Evolutionary conservation across 2,329 filamentous ascomycete species (phyloP).

Genomic region (Pseudogymnoascus sp.): DNA sequence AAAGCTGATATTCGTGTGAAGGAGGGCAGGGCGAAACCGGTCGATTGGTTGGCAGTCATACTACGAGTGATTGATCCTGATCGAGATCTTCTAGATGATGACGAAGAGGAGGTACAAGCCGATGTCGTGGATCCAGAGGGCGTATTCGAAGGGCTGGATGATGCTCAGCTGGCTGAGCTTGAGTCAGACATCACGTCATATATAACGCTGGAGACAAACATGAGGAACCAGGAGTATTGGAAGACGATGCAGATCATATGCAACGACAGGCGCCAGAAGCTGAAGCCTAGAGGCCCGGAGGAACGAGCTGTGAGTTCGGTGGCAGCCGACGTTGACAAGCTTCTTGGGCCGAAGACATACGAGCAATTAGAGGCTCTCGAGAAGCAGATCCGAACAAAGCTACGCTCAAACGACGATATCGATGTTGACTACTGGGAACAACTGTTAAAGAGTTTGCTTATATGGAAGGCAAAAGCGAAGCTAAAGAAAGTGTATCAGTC

Average conservation of each 20-base stretch:
- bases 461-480: constrained; percentile 89
- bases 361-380: constrained; percentile 83
- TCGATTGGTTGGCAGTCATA: constrained; percentile 89
- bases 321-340: constrained; percentile 75
- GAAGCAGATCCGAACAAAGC: constrained; percentile 75
- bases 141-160: constrained; percentile 66
- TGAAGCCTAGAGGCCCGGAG: constrained; percentile 49
- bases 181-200: constrained; percentile 78
- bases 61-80: constrained; percentile 81
- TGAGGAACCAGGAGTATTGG: constrained; percentile 82
- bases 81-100: constrained; percentile 77
- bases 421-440: constrained; percentile 98
- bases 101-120: constrained; percentile 63
- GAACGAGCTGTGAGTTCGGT: constrained; percentile 75
- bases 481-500: constrained; percentile 69
- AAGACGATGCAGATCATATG: constrained; percentile 81
- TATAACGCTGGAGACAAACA: constrained; percentile 68
- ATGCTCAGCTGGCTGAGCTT: constrained; percentile 61
- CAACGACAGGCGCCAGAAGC: constrained; percentile 61
- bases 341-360: constrained; percentile 76
- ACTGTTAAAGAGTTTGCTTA: constrained; percentile 69
- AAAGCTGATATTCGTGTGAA: constrained; percentile 93
- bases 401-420: constrained; percentile 82
- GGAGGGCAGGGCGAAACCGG: constrained; percentile 80
- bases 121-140: constrained; percentile 71